Conservation (phyloP, 805 yeast genomes). For the Yarrowia sp. region DNA sequence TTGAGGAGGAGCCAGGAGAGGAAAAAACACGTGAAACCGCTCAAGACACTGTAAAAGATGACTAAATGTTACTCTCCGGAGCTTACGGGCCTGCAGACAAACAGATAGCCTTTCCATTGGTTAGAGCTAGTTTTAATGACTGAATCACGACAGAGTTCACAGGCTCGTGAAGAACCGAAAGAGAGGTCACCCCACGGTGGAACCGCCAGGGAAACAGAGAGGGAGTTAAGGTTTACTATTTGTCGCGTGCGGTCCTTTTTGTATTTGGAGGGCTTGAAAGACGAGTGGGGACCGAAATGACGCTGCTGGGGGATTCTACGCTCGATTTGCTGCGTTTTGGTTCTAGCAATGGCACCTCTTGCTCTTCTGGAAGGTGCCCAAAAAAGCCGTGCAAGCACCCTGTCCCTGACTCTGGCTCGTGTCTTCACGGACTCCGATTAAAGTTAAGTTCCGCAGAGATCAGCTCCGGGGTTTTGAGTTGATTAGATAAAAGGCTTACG, state of each 20-base stretch:
- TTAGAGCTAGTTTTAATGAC: constrained; percentile 1
- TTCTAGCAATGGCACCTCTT: background rate
- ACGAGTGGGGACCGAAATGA: no score
- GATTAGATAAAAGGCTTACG: background rate
- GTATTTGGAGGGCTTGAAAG: background rate
- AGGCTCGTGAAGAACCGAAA: background rate
- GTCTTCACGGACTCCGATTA: background rate
- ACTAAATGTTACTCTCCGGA: background rate
- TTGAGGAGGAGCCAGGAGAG: no score
- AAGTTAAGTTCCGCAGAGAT: background rate
- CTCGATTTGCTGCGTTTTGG: background rate
- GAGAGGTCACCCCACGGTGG: background rate
- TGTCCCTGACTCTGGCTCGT: background rate
- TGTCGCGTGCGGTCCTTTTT: background rate
- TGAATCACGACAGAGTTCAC: background rate
- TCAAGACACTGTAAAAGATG: background rate
- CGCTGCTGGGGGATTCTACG: background rate
- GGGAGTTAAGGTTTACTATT: background rate
- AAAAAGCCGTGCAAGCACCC: background rate
- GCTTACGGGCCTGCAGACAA: background rate
- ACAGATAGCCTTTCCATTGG: background rate
- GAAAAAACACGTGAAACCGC: background rate
- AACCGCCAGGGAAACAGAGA: no score
- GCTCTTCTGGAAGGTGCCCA: background rate
- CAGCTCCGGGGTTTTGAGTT: background rate